Conservation (phyloP, 805 yeast genomes). For the Kodamaea nitidulidarum region DNA sequence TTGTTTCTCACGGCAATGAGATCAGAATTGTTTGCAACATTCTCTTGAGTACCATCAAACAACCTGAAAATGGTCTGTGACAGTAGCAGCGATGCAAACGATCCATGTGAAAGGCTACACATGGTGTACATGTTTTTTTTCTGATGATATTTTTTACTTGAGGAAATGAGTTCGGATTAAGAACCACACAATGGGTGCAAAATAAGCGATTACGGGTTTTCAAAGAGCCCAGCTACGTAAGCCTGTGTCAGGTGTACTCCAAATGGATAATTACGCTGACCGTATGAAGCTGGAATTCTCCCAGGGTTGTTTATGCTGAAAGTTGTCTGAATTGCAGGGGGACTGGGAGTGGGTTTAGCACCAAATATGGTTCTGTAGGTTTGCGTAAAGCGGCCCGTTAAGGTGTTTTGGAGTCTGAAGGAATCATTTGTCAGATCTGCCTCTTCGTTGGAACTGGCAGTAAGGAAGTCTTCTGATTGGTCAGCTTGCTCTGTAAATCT, state of each 20-base stretch:
- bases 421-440: too few species aligned
- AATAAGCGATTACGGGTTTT: background rate
- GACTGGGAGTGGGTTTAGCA: background rate
- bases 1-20: slow-evolving; percentile 9
- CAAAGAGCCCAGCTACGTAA: background rate
- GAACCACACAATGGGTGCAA: background rate
- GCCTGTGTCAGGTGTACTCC: background rate
- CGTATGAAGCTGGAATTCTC: background rate
- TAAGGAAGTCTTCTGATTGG: too few species aligned
- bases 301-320: background rate
- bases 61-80: background rate
- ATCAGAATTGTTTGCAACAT: background rate
- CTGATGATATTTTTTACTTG: background rate
- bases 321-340: background rate
- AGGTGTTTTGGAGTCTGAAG: background rate
- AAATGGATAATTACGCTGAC: background rate
- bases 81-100: background rate
- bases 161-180: background rate
- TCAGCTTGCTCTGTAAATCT: too few species aligned
- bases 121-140: background rate
- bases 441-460: too few species aligned
- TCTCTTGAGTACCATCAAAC: background rate
- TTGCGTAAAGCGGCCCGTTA: background rate
- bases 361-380: background rate
- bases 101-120: background rate